Base-by-base conservation (phyloP, 192 early-diverging fungal genomes). In the Diversispora eburnea region DNA sequence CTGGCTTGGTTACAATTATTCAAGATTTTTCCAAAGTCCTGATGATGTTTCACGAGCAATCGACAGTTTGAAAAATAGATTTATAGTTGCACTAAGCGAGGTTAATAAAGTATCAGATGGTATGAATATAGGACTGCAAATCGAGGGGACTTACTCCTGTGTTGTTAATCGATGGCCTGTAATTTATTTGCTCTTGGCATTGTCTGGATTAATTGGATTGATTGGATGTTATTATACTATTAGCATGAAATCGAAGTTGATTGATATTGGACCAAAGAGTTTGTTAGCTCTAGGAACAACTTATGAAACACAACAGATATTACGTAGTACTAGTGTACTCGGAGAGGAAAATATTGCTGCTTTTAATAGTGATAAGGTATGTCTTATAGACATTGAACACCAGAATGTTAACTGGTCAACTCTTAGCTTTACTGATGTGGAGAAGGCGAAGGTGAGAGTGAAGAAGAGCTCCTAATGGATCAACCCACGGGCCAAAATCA, bases 1-100 rank as follows among this genome's bases (percentile, higher is more conserved):
- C 8, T 51, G 49, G 49, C 58, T 60, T 60, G 58, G 58, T 60
- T 17, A 8, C 33, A n/a, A 60, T 60, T 60, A 60, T 39, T 39
- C 58, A n/a, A 25, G 33, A 25, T 60, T 9, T 39, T n/a, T 60
- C 58, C 8, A 60, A 2, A 5, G 49, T 51, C 49, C 49, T 8
- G 49, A 13, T 13, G 49, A 51, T 5, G 4, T 13, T 51, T 8
- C 49, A 13, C 49, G 49, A 51, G 49, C 13, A 51, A 51, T 51
- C 13, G 13, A 51, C 13, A 51, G 49, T 8, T 51, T 51, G 2
- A 2, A 6, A 51, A 51, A 51, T 51, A 51, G 49, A 5, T 51
- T 51, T 51, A 51, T 51, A 5, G 13, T 51, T 51, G 49, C 9
- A 5, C 13, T 51, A 51, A 51, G 49, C 49, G 49, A 51, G 5